Evolutionary conservation across 192 early-diverging fungal genomes (phyloP).

Genomic region (Coemansia sp.): DNA sequence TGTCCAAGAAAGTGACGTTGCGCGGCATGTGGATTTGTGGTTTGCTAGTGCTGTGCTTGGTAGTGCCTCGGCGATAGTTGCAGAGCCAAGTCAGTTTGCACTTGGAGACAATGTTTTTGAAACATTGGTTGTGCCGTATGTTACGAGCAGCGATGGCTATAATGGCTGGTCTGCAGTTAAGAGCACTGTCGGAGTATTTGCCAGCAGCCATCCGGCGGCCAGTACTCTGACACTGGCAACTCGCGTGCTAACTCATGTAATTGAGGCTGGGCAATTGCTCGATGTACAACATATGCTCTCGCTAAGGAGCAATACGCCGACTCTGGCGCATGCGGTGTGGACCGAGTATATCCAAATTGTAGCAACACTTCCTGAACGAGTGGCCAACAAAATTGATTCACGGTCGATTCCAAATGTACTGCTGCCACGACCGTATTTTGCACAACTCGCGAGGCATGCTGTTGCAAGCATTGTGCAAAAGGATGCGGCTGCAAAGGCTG

Average conservation of each 20-base stretch:
- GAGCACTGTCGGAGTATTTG: conserved; percentile 5
- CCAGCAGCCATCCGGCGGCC: not conserved
- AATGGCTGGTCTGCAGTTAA: not conserved
- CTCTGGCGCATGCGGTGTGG: conserved; percentile 13
- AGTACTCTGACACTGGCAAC: not conserved
- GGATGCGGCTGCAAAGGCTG: not conserved
- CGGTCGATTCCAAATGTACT: conserved; percentile 22
- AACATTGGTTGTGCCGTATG: conserved; percentile 5
- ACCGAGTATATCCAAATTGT: conserved; percentile 23
- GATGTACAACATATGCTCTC: not conserved
- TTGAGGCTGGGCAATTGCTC: not conserved
- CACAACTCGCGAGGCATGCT: conserved; percentile 14
- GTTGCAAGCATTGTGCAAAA: conserved; percentile 2
- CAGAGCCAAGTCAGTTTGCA: not conserved
- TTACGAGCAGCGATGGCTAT: not conserved
- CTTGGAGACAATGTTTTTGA: not conserved
- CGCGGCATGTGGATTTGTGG: conserved; percentile 28
- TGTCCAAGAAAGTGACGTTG: not conserved
- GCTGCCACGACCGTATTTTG: conserved; percentile 24
- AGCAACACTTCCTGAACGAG: conserved; percentile 35
- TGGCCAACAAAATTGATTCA: conserved; percentile 33
- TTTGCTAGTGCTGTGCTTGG: conserved; percentile 27
- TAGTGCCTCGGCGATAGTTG: not conserved
- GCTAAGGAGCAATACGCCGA: not conserved
- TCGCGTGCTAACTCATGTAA: not conserved